Evolutionary conservation across 176 grass and related monocot species (phyloP).

Genomic region (Calamus simplicifolius): DNA sequence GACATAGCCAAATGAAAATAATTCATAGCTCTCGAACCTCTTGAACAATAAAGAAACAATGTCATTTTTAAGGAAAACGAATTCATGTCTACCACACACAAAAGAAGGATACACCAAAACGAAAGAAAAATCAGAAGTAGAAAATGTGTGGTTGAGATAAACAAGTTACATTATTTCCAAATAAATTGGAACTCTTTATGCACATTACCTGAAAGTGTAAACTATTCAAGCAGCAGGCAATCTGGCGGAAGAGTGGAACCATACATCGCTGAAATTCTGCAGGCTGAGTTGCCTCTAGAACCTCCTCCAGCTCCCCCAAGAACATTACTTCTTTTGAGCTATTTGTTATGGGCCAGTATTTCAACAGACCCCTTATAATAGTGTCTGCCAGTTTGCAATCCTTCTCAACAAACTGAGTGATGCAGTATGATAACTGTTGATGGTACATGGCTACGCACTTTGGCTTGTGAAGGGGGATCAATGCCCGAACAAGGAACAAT

Average conservation of each 20-base stretch:
- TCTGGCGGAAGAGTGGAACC: constrained; percentile 20
- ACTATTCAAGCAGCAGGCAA: constrained; percentile 20
- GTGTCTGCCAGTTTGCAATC: constrained; percentile 24
- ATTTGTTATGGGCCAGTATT: constrained; percentile 30
- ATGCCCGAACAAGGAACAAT: constrained; percentile 20
- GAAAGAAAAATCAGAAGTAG: too few relatives aligned
- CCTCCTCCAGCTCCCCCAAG: constrained; percentile 24
- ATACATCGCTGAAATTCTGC: constrained; percentile 27
- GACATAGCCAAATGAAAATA: too few relatives aligned
- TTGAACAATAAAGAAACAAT: too few relatives aligned
- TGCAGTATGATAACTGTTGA: constrained; percentile 28
- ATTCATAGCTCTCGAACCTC: too few relatives aligned
- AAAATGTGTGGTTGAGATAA: too few relatives aligned
- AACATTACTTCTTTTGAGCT: constrained; percentile 29
- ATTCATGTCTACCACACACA: too few relatives aligned
- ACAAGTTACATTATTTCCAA: too few relatives aligned
- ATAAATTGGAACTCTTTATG: too few relatives aligned
- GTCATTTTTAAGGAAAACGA: too few relatives aligned
- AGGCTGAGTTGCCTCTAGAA: constrained; percentile 22
- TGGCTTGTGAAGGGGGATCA: constrained; percentile 30
- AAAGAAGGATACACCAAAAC: too few relatives aligned
- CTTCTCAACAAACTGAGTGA: constrained; percentile 31
- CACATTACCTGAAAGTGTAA: constrained; percentile 23
- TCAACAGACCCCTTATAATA: constrained; percentile 23
- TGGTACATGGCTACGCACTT: constrained; percentile 20